Percentiles rank a stretch among this genome's conserved stretches.
Conservation (phyloP, 73 alveolate genomes). For the Stentor roeselii region DNA sequence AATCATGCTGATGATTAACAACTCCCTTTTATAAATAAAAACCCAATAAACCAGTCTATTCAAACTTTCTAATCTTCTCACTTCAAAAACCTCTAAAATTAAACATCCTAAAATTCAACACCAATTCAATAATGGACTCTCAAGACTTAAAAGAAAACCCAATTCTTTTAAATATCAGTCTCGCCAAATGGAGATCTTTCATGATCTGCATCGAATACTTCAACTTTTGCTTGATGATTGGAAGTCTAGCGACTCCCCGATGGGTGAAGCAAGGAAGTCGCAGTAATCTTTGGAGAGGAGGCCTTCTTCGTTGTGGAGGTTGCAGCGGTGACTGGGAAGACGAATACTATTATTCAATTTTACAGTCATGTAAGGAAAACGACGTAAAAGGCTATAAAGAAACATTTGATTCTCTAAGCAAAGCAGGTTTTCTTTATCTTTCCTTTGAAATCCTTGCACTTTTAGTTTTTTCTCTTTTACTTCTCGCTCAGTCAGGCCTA, state of each 20-base stretch:
- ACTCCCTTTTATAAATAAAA: too few relatives aligned
- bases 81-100: too few relatives aligned
- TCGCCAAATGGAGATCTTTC: too few relatives aligned
- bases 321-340: conserved; percentile 23
- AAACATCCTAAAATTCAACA: too few relatives aligned
- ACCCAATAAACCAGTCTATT: too few relatives aligned
- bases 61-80: too few relatives aligned
- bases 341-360: not conserved
- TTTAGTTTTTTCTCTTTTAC: not conserved
- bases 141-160: too few relatives aligned
- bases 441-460: not conserved
- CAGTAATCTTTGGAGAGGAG: conserved; percentile 1
- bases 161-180: too few relatives aligned
- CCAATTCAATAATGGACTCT: too few relatives aligned
- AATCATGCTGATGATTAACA: too few relatives aligned
- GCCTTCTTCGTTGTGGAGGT: conserved; percentile 4
- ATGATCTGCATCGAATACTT: too few relatives aligned
- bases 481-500: not conserved
- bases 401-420: not conserved
- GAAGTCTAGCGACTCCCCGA: conserved; percentile 14
- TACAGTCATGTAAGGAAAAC: not conserved
- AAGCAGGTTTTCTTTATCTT: not conserved
- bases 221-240: not conserved
- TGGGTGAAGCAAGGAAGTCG: conserved; percentile 10
- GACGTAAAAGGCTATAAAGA: not conserved